A percentile compares a stretch with the other conserved stretches of the same genome.
Evolutionary conservation across 139 green algal species (phyloP).

Genomic region (Pseudopediastrum boryanum): DNA sequence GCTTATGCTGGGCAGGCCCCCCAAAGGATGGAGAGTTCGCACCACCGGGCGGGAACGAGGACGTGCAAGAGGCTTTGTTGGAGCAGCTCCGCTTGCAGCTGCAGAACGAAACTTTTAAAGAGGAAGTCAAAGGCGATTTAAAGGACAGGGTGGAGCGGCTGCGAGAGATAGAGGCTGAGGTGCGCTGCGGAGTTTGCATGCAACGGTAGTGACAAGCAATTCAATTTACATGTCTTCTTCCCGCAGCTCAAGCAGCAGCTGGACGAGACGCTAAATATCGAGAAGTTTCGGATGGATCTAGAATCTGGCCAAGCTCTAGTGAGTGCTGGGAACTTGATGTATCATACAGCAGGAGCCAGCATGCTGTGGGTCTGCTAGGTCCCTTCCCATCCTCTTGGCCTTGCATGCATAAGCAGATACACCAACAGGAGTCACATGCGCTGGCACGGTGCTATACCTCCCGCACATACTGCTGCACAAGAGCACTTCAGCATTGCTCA

Average conservation of each 20-base stretch:
- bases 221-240: background rate
- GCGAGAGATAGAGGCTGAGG: slow-evolving; percentile 30
- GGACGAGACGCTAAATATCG: slow-evolving; percentile 27
- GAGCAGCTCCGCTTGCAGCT: slow-evolving; percentile 35
- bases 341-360: too few species aligned
- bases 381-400: too few species aligned
- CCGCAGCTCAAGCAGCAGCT: slow-evolving; percentile 28
- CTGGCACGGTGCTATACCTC: too few species aligned
- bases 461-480: too few species aligned
- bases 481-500: too few species aligned
- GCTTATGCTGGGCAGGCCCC: too few species aligned
- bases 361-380: too few species aligned
- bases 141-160: slow-evolving; percentile 26
- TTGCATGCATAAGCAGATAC: too few species aligned
- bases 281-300: slow-evolving; percentile 37
- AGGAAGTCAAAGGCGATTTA: slow-evolving; percentile 33
- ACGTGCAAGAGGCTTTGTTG: slow-evolving; percentile 28
- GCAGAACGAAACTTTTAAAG: slow-evolving; percentile 23
- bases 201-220: background rate
- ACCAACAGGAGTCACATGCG: too few species aligned
- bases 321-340: background rate
- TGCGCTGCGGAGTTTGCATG: background rate
- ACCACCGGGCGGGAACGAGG: slow-evolving; percentile 6
- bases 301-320: slow-evolving; percentile 27
- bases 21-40: too few species aligned